These are phyloP conservation scores for Penicillium parvum DNA, from an alignment of 495 filamentous ascomycete genomes.

Conservation along the genomic window DNA sequence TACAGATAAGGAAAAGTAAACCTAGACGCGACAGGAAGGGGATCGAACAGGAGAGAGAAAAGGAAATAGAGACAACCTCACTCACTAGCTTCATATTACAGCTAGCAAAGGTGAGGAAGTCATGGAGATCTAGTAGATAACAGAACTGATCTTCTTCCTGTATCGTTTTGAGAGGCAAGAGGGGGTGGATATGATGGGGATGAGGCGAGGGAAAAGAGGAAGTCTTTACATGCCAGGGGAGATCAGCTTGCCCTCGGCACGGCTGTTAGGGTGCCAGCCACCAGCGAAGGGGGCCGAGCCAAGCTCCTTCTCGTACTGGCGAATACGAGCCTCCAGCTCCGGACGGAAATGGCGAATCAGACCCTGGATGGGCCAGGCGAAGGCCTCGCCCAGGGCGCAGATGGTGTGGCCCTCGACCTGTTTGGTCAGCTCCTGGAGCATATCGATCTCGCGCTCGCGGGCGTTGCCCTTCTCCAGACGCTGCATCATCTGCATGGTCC, in stretches of 20 bases:
- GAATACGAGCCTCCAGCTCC: slow-evolving; percentile 85
- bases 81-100: slow-evolving; percentile 15
- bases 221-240: slow-evolving; percentile 64
- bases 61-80: slow-evolving; percentile 22
- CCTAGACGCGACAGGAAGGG: slow-evolving; percentile 32
- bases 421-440: slow-evolving; percentile 98
- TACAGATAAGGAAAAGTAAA: slow-evolving; percentile 27
- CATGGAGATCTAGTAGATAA: slow-evolving; percentile 21
- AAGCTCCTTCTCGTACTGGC: slow-evolving; percentile 61
- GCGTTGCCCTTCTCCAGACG: slow-evolving; percentile 89
- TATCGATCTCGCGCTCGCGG: slow-evolving; percentile 90
- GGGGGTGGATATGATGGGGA: slow-evolving; percentile 8
- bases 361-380: slow-evolving; percentile 97
- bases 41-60: slow-evolving; percentile 21
- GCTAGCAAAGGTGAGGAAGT: slow-evolving; percentile 8
- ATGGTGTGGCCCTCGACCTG: slow-evolving; percentile 99
- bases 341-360: slow-evolving; percentile 96
- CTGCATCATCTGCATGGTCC: slow-evolving; percentile 98
- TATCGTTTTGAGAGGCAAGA: slow-evolving; percentile 17
- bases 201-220: slow-evolving; percentile 6
- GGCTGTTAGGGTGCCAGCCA: slow-evolving; percentile 77
- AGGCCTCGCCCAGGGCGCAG: slow-evolving; percentile 95
- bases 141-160: slow-evolving; percentile 20
- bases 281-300: slow-evolving; percentile 70
- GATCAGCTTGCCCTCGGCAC: slow-evolving; percentile 74